phyloP scores from a whole-genome alignment of 495 filamentous ascomycete genomes.

The Hypoxylon perforatum region DNA sequence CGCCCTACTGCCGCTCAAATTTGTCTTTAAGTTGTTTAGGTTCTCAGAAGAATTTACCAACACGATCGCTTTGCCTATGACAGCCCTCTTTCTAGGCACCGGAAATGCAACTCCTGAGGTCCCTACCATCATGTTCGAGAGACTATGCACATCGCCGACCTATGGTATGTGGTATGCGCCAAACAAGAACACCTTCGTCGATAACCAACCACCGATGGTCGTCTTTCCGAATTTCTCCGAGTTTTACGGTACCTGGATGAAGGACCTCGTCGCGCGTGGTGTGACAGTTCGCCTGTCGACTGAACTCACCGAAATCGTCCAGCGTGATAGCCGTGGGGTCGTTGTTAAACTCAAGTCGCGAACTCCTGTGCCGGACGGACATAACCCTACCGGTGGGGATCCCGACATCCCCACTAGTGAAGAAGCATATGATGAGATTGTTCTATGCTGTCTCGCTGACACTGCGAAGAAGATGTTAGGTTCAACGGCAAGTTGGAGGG shows the following conservation, averaged over 20 bases:
- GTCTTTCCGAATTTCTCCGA: conserved; percentile 79
- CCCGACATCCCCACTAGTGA: conserved; percentile 46
- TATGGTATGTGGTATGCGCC: conserved; percentile 82
- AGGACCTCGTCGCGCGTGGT: conserved; percentile 68
- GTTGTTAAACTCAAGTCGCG: conserved; percentile 53
- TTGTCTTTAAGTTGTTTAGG: conserved; percentile 74
- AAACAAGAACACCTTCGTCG: conserved; percentile 67
- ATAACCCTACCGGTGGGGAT: conserved; percentile 52
- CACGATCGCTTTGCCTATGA: conserved; percentile 74
- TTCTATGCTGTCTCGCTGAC: conserved; percentile 81
- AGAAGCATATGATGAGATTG: conserved; percentile 74
- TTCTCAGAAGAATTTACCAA: conserved; percentile 81
- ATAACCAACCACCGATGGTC: conserved; percentile 81
- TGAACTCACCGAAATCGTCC: conserved; percentile 67
- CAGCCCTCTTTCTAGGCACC: conserved; percentile 83
- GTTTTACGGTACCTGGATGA: conserved; percentile 77
- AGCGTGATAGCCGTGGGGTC: conserved; percentile 68
- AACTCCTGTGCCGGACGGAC: conserved; percentile 42
- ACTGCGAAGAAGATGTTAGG: conserved; percentile 74
- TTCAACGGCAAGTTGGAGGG: conserved; percentile 69
- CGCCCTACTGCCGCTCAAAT: conserved; percentile 77
- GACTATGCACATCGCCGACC: conserved; percentile 78
- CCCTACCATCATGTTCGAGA: conserved; percentile 76
- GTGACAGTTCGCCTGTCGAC: conserved; percentile 74
- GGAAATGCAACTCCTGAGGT: conserved; percentile 85